Evolutionary conservation across 257 asterid genomes (phyloP), one percentile per base, ranked within the genome.

Genomic region (Catharanthus roseus): DNA sequence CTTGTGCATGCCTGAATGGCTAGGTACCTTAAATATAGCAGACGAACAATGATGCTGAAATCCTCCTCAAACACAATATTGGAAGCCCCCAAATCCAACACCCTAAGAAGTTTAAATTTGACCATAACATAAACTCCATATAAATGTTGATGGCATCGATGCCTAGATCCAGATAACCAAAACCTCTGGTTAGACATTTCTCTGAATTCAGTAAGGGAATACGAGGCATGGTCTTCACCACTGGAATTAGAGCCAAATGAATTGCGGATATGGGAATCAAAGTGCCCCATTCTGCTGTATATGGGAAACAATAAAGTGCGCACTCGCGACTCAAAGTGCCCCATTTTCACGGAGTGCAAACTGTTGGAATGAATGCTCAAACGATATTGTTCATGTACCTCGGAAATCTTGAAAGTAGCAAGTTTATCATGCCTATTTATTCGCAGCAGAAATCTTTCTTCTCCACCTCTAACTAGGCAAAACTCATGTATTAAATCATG

Each of bases 401-500:
- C 39, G 10, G 41, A 38, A 47, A 49, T 49, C 45, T 7, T 61
- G 10, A 38, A 31, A 18, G 23, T 15, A 15, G 8, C 16, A 12
- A 11, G 13, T 12, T 31, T 10, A 12, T 28, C 24, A 21, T 29
- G 12, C 36, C 29, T 21, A 15, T 29, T 16, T 19, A 31, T 11
- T 19, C 6, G 31, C 36, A 16, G 4, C 0, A 47, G 11, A 10
- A 67, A 67, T 0, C n/a, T 4, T 34, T 45, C 71, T 12, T 33
- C 24, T 19, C 16, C 18, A 10, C 6, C 5, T 45, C 39, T 67
- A 36, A 24, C 31, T 11, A 36, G 19, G 57, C 71, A 67, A 28
- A 67, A 67, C 7, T 45, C 58, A 42, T 9, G 38, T 67, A 67
- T 4, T 28, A 67, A 21, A 39, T 67, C 71, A 28, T 67, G 71